Percentiles rank a stretch among this genome's conserved stretches.
These are phyloP conservation scores for Xanthoconium separans DNA, from an alignment of 1,284 basidiomycete genomes.

Conservation along the genomic window DNA sequence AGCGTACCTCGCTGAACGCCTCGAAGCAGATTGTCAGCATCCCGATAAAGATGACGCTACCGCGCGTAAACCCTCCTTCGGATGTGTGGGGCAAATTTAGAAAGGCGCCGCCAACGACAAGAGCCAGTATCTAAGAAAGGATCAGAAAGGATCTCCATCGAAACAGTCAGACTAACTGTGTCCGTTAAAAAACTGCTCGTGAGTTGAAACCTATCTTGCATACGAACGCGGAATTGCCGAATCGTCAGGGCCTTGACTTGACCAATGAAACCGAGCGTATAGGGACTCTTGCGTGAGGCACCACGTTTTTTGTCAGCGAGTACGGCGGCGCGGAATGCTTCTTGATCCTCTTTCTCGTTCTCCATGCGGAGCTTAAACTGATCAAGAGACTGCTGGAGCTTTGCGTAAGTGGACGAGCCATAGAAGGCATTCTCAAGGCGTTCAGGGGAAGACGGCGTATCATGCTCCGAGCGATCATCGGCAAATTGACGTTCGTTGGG, in stretches of 20 bases:
- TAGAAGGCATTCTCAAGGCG: constrained; percentile 70
- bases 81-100: constrained; percentile 72
- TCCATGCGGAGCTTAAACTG: constrained; percentile 70
- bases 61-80: constrained; percentile 84
- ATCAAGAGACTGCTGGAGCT: constrained; percentile 51
- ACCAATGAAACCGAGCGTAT: constrained; percentile 77
- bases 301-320: constrained; percentile 79
- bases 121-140: constrained; percentile 44
- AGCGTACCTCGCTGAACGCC: constrained; percentile 69
- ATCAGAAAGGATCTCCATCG: not conserved
- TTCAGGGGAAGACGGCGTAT: constrained; percentile 75
- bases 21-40: constrained; percentile 75
- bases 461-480: constrained; percentile 57
- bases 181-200: constrained; percentile 66
- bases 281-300: constrained; percentile 82
- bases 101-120: constrained; percentile 79
- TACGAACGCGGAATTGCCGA: constrained; percentile 72
- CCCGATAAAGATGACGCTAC: constrained; percentile 77
- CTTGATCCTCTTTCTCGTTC: constrained; percentile 64
- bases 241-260: constrained; percentile 74
- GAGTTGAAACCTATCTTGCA: constrained; percentile 85
- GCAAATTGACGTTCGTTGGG: constrained; percentile 85
- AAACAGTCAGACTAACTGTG: constrained; percentile 38
- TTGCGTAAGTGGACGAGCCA: constrained; percentile 50
- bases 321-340: constrained; percentile 77